Evolutionary conservation across 2,329 filamentous ascomycete genomes (phyloP).

Genomic region (Neonectria punicea): DNA sequence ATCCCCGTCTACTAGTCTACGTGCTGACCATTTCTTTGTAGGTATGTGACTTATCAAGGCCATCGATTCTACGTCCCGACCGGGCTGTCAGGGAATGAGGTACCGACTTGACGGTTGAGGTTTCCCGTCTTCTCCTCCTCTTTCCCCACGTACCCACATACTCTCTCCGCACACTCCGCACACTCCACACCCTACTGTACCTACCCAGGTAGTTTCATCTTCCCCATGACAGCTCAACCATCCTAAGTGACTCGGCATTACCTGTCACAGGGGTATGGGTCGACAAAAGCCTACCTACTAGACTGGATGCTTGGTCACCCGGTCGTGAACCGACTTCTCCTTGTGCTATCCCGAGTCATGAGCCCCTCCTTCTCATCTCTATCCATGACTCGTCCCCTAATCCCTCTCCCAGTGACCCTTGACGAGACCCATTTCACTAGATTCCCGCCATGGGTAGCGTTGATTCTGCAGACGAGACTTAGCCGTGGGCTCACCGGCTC

Average conservation of each 20-base stretch:
- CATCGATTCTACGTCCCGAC: background rate
- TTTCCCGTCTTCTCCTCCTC: background rate
- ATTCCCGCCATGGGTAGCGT: background rate
- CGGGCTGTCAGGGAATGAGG: background rate
- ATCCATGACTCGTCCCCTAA: background rate
- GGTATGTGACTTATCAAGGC: too few species aligned
- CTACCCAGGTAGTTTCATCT: background rate
- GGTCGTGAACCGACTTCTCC: background rate
- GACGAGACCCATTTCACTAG: background rate
- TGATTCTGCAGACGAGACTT: background rate
- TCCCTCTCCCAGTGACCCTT: background rate
- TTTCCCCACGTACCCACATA: background rate
- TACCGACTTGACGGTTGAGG: background rate
- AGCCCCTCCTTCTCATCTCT: background rate
- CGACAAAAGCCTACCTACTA: background rate
- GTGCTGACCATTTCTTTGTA: background rate
- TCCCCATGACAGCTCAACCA: background rate
- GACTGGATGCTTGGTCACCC: background rate
- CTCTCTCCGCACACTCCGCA: background rate
- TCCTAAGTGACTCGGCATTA: background rate
- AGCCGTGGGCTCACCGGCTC: slow-evolving; percentile 24
- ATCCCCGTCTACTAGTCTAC: too few species aligned
- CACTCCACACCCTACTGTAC: too few species aligned
- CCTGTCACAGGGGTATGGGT: background rate
- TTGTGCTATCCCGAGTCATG: background rate